These are phyloP conservation scores for Sclerotinia glacialis DNA, from an alignment of 2,329 filamentous ascomycete genomes.

Conservation along the genomic window DNA sequence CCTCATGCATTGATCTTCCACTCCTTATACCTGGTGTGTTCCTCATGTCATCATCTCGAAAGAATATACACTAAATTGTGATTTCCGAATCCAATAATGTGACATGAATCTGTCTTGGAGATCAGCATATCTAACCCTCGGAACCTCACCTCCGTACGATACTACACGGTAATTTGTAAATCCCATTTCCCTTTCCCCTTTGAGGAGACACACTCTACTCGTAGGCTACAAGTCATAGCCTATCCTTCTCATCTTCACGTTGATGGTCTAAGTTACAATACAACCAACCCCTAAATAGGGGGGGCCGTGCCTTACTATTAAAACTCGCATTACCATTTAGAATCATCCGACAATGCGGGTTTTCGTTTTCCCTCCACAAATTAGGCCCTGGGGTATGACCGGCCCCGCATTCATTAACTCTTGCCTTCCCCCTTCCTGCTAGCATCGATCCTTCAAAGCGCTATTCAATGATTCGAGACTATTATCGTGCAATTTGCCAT, in stretches of 20 bases:
- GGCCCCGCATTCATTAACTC: slow-evolving; percentile 18
- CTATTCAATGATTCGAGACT: slow-evolving; percentile 5
- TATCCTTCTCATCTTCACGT: neutral
- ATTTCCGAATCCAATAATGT: neutral
- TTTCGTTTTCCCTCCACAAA: slow-evolving; percentile 14
- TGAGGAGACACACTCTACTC: neutral
- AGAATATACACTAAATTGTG: neutral
- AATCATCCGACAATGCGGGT: slow-evolving; percentile 16
- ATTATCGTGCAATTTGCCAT: slow-evolving; percentile 12
- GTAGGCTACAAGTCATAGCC: no score
- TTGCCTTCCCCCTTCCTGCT: neutral
- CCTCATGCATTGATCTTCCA: slow-evolving; percentile 15
- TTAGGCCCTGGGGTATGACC: slow-evolving; percentile 18
- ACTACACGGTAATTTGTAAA: neutral
- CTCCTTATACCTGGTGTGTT: neutral
- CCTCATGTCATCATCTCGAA: neutral
- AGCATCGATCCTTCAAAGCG: neutral
- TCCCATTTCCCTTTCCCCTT: neutral
- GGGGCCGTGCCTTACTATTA: slow-evolving; percentile 9
- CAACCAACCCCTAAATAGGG: neutral
- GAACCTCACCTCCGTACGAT: neutral
- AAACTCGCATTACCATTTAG: slow-evolving; percentile 8
- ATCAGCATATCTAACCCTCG: neutral
- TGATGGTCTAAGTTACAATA: neutral
- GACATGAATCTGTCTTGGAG: neutral